Evolutionary conservation across 106 monocot species (phyloP), one percentile per base, ranked within the genome.

Genomic region (Dendrobium officinale): DNA sequence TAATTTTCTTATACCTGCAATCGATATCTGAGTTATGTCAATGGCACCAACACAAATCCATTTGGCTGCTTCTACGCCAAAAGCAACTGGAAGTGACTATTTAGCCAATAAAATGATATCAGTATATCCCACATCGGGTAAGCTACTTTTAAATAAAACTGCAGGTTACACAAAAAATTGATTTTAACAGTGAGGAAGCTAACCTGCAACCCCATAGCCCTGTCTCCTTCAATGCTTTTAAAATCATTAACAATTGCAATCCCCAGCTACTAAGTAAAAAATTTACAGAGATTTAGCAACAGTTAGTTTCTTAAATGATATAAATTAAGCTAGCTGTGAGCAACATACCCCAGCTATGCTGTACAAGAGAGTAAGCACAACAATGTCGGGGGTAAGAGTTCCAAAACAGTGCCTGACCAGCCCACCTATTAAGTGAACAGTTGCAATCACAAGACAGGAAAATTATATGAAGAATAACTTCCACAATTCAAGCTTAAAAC

Each of bases 41-140:
- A 98, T 92, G 43, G 92, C 89, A 85, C 97, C 92, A 42, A 95
- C 97, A 78, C 97, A 98, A 78, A 98, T 92, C 97, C 97, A 98
- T 83, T 98, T 98, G 72, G 97, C 92, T 44, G 92, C 85, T 58
- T 98, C 97, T 11, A 84, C 73, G 42, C 97, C 97, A 85, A 92
- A 98, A 83, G 91, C 92, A 83, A 98, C 97, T 40, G 97, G 97
- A 82, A 98, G 81, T 72, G 97, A 98, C 97, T 98, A 82, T 55
- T 55, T 78, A 85, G 31, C 79, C 73, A 75, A 26, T 48, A 40
- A 17, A 78, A 37, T 20, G 22, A 58, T 11, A 75, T 29, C 37
- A 79, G 19, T 72, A 61, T 75, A 59, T 54, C 49, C 67, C 77
- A 54, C 18, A 48, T 64, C 2, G 9, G 19, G 9, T 77, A 27